phyloP scores from a whole-genome alignment of 2,329 filamentous ascomycete species.

The Colletotrichum euphorbiae region DNA sequence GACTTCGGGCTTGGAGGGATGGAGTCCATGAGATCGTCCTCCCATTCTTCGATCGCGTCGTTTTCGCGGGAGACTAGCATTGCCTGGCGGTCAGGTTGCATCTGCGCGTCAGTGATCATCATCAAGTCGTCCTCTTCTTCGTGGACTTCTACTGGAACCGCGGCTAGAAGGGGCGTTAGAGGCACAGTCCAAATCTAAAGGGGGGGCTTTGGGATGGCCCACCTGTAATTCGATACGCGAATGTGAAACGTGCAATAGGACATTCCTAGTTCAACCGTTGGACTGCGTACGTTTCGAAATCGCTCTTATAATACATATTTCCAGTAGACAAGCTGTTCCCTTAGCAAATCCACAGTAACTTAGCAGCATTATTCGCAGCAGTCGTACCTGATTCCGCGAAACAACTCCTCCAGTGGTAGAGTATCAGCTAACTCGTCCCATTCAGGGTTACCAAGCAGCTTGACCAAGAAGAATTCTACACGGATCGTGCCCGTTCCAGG shows the following conservation, averaged over 20 bases:
- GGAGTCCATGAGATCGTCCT: not conserved
- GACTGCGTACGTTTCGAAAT: conserved; percentile 2
- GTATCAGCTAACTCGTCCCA: not conserved
- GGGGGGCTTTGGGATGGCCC: not conserved
- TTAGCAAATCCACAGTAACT: not conserved
- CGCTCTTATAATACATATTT: not conserved
- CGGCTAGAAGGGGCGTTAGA: not conserved
- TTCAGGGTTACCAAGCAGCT: conserved; percentile 1
- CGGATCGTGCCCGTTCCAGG: not conserved
- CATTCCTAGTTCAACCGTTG: conserved; percentile 18
- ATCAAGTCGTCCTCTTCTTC: not conserved
- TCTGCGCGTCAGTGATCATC: not conserved
- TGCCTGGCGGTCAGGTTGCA: conserved; percentile 1
- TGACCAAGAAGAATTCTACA: conserved; percentile 7
- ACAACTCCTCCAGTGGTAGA: not conserved
- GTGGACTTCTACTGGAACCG: not conserved
- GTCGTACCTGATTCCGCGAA: conserved; percentile 5
- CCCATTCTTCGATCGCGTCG: not conserved
- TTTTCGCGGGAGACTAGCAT: not conserved
- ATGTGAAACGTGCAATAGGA: conserved; percentile 14
- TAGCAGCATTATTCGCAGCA: not conserved
- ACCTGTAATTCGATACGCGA: not conserved
- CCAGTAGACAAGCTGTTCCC: not conserved
- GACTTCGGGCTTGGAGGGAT: not conserved
- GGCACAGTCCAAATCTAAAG: not conserved